These are phyloP conservation scores for Kuraishia cidri DNA, from an alignment of 805 yeast genomes.

Conservation along the genomic window DNA sequence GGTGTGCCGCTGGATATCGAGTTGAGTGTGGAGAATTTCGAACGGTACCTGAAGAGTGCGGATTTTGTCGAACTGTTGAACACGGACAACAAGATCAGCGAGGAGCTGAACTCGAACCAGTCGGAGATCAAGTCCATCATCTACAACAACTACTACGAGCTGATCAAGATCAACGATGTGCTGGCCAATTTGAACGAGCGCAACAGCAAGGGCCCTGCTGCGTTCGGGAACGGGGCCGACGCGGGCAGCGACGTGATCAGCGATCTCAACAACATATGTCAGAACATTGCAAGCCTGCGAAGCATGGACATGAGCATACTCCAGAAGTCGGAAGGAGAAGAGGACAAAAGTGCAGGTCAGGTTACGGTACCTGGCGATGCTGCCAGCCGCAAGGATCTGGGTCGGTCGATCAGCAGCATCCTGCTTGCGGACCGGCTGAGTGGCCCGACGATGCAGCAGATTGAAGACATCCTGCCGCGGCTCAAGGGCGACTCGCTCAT, in stretches of 20 bases:
- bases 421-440: slow-evolving; percentile 8
- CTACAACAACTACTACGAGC: slow-evolving; percentile 67
- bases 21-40: slow-evolving; percentile 19
- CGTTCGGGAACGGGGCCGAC: slow-evolving; percentile 5
- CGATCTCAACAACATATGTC: slow-evolving; percentile 14
- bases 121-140: slow-evolving; percentile 62
- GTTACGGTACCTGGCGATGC: background rate
- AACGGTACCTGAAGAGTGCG: slow-evolving; percentile 17
- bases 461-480: slow-evolving; percentile 10
- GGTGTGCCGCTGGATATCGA: background rate
- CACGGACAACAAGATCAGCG: slow-evolving; percentile 30
- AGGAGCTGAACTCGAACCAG: slow-evolving; percentile 40
- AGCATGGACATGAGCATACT: slow-evolving; percentile 6
- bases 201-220: background rate
- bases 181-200: slow-evolving; percentile 22
- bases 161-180: slow-evolving; percentile 57
- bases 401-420: slow-evolving; percentile 10
- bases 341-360: background rate
- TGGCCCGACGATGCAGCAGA: slow-evolving; percentile 6
- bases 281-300: slow-evolving; percentile 10
- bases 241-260: slow-evolving; percentile 10
- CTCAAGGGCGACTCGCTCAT: slow-evolving; percentile 12
- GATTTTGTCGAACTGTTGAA: slow-evolving; percentile 22
- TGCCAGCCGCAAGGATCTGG: slow-evolving; percentile 4
- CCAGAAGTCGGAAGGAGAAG: background rate